These are phyloP conservation scores for Trapa bicornis DNA, from an alignment of 345 rosid species.

Conservation along the genomic window DNA sequence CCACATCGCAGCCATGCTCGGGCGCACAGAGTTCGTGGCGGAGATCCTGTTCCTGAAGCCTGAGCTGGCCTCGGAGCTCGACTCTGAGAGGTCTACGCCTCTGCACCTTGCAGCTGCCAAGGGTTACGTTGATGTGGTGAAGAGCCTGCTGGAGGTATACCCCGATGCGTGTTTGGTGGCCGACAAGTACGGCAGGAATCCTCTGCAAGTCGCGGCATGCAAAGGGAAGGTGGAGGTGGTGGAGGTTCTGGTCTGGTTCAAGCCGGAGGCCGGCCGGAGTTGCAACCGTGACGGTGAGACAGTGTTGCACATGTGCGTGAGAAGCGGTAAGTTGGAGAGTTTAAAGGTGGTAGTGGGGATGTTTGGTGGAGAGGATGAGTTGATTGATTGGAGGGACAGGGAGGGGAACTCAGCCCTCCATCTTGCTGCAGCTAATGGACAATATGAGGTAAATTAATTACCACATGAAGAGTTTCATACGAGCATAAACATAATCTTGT, in stretches of 20 bases:
- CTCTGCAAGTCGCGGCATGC: constrained; percentile 5
- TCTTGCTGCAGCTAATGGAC: constrained; percentile 4
- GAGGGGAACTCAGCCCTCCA: constrained; percentile 8
- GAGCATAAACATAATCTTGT: too few species aligned
- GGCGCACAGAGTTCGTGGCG: constrained; percentile 6
- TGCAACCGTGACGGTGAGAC: not conserved
- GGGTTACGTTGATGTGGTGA: constrained; percentile 4
- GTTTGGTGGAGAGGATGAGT: not conserved
- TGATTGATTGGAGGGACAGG: not conserved
- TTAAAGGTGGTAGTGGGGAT: not conserved
- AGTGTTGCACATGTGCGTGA: constrained; percentile 6
- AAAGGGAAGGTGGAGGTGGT: constrained; percentile 11
- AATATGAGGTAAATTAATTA: constrained; percentile 7
- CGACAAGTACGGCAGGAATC: constrained; percentile 10
- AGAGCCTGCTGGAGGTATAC: not conserved
- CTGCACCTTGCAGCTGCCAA: constrained; percentile 16
- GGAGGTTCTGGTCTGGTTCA: not conserved
- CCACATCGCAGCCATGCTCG: constrained; percentile 14
- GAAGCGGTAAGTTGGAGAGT: not conserved
- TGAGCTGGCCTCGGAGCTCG: constrained; percentile 2
- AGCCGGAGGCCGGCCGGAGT: not conserved
- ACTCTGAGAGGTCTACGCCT: constrained; percentile 9
- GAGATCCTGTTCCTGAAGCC: constrained; percentile 7
- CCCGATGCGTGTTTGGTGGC: not conserved
- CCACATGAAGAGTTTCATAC: too few species aligned